phyloP scores from a whole-genome alignment of 1,284 basidiomycete genomes.

The Rhizoctonia solani region DNA sequence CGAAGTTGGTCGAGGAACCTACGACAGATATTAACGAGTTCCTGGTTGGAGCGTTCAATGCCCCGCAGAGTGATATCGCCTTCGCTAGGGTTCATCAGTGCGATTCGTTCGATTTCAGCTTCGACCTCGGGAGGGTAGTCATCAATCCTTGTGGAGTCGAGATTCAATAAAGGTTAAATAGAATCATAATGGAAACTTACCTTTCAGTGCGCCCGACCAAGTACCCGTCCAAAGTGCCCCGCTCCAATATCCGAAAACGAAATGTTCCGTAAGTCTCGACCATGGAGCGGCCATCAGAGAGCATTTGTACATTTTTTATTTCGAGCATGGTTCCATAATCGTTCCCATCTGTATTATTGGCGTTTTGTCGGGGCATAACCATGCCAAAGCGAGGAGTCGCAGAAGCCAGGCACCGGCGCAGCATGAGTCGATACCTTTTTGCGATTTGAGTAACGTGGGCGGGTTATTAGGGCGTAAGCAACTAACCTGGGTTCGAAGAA shows the following conservation, averaged over 20 bases:
- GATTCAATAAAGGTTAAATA: not conserved
- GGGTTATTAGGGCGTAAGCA: constrained; percentile 1
- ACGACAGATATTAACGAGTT: constrained; percentile 77
- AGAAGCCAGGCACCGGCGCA: constrained; percentile 84
- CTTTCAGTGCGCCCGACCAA: constrained; percentile 81
- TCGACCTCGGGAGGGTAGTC: constrained; percentile 59
- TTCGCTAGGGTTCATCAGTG: constrained; percentile 31
- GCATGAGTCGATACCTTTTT: constrained; percentile 81
- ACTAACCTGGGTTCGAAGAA: constrained; percentile 83
- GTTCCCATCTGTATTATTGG: constrained; percentile 50
- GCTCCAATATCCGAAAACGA: constrained; percentile 85
- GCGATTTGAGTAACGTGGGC: constrained; percentile 20
- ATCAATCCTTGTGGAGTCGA: constrained; percentile 51
- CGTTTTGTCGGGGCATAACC: constrained; percentile 67
- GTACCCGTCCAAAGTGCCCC: constrained; percentile 84
- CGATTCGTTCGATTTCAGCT: constrained; percentile 47
- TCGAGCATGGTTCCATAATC: constrained; percentile 91
- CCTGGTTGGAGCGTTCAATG: constrained; percentile 57
- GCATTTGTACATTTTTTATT: constrained; percentile 84
- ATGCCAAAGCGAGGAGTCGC: constrained; percentile 83
- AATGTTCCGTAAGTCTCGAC: constrained; percentile 84
- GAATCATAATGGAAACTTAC: constrained; percentile 42
- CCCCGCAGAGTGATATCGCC: constrained; percentile 32
- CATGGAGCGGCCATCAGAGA: constrained; percentile 86
- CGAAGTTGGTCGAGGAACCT: constrained; percentile 79